Percentiles rank a stretch among this genome's conserved stretches.
Conservation (phyloP, 345 rosid genomes). For the Dovyalis caffra region DNA sequence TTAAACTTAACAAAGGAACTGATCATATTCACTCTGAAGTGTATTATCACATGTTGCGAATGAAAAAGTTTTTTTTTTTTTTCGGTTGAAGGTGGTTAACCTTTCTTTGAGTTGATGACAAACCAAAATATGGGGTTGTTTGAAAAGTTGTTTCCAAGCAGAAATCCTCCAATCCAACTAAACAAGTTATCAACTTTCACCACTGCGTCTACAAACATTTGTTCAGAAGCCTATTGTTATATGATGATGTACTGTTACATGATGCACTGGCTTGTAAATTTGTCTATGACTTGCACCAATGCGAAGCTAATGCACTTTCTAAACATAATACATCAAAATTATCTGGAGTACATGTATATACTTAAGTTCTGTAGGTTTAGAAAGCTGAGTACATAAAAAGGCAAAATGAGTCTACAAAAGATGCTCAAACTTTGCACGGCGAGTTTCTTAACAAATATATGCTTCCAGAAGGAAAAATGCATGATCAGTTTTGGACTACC, state of each 20-base stretch:
- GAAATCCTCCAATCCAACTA: background rate
- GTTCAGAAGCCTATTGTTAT: no score
- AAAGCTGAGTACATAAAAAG: background rate
- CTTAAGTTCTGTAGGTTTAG: background rate
- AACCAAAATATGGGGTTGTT: background rate
- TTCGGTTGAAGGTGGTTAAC: fast-evolving
- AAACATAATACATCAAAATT: background rate
- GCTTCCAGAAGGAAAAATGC: background rate
- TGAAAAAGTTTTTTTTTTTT: no score
- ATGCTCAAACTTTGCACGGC: background rate
- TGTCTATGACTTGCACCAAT: background rate
- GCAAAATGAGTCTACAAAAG: background rate
- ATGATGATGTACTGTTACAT: no score
- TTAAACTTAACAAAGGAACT: background rate
- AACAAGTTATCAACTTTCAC: background rate
- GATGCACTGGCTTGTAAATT: background rate
- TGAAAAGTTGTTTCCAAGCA: background rate
- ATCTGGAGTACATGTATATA: background rate
- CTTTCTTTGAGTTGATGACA: background rate
- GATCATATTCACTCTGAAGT: no score
- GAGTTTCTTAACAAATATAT: background rate
- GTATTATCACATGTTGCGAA: no score
- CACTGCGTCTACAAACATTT: no score
- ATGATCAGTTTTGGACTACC: background rate
- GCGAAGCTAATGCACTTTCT: background rate